A percentile compares a stretch with the other conserved stretches of the same genome.
Conservation (phyloP, 257 asterid species). For the Primulina huaijiensis region DNA sequence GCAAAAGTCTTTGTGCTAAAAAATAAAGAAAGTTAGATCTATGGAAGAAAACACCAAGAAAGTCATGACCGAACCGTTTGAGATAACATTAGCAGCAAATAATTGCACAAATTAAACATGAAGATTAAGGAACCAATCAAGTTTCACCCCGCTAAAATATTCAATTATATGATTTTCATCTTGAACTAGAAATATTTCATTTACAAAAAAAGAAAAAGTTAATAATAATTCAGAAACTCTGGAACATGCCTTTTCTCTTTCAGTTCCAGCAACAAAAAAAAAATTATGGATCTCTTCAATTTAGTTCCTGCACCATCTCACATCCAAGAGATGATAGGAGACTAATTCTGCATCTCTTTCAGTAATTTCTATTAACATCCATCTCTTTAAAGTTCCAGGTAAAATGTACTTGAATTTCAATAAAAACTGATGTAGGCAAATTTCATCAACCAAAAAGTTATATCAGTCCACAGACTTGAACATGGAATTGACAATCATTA, state of each 20-base stretch:
- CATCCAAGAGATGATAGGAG: background rate
- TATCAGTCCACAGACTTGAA: conserved; percentile 2
- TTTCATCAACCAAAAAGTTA: conserved; percentile 6
- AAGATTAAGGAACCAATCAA: too few relatives aligned
- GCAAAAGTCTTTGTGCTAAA: background rate
- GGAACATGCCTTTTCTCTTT: background rate
- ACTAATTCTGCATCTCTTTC: conserved; percentile 7
- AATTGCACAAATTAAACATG: too few relatives aligned
- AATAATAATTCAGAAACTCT: too few relatives aligned
- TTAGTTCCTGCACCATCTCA: background rate
- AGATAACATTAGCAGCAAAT: too few relatives aligned
- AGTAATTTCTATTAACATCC: conserved; percentile 13
- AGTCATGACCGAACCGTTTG: too few relatives aligned
- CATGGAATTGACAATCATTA: conserved; percentile 11
- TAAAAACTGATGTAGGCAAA: conserved; percentile 17
- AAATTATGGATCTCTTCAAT: conserved; percentile 4
- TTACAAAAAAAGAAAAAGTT: too few relatives aligned
- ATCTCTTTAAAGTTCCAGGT: conserved; percentile 8
- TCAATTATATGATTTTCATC: too few relatives aligned
- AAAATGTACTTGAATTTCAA: background rate
- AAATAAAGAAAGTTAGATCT: too few relatives aligned
- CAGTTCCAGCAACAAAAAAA: background rate
- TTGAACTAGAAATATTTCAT: too few relatives aligned
- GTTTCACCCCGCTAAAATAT: too few relatives aligned
- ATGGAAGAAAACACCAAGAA: too few relatives aligned